Evolutionary conservation across 148 eudicot genomes (phyloP).

Genomic region (Vaccinium corymbosum): DNA sequence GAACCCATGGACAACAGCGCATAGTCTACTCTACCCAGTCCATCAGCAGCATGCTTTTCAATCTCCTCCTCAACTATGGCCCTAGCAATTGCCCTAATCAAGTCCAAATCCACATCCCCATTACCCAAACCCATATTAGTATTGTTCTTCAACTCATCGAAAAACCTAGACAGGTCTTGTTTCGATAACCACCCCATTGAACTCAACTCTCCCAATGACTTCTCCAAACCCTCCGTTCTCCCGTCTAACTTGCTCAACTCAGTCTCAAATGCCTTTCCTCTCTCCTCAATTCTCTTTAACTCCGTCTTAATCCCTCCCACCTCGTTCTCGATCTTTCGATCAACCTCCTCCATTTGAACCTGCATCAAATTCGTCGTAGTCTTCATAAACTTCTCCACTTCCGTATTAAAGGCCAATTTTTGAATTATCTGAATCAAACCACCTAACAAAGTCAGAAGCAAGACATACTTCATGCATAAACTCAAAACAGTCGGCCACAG

Average conservation of each 20-base stretch:
- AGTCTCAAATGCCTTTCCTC: constrained; percentile 26
- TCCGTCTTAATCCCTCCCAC: constrained; percentile 45
- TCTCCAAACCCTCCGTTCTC: constrained; percentile 39
- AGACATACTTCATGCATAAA: constrained; percentile 50
- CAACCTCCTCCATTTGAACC: constrained; percentile 64
- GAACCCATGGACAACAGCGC: constrained; percentile 70
- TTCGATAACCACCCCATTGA: constrained; percentile 38
- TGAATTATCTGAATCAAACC: constrained; percentile 65
- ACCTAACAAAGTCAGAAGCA: constrained; percentile 42
- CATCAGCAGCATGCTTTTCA: constrained; percentile 84
- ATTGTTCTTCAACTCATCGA: constrained; percentile 41
- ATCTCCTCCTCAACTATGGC: constrained; percentile 74
- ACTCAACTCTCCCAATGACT: constrained; percentile 31
- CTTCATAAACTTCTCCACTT: constrained; percentile 52
- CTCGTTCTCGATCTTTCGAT: constrained; percentile 49
- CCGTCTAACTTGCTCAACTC: constrained; percentile 36
- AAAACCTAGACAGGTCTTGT: constrained; percentile 47
- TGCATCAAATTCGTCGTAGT: constrained; percentile 59
- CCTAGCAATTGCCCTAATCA: constrained; percentile 55
- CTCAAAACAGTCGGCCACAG: constrained; percentile 60
- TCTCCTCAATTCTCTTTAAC: constrained; percentile 47
- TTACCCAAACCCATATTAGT: constrained; percentile 18
- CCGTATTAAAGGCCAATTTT: constrained; percentile 32
- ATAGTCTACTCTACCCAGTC: constrained; percentile 78
- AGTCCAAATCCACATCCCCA: constrained; percentile 47